phyloP scores from a whole-genome alignment of 129 eudicot species.

The Gnaphalium uliginosum region DNA sequence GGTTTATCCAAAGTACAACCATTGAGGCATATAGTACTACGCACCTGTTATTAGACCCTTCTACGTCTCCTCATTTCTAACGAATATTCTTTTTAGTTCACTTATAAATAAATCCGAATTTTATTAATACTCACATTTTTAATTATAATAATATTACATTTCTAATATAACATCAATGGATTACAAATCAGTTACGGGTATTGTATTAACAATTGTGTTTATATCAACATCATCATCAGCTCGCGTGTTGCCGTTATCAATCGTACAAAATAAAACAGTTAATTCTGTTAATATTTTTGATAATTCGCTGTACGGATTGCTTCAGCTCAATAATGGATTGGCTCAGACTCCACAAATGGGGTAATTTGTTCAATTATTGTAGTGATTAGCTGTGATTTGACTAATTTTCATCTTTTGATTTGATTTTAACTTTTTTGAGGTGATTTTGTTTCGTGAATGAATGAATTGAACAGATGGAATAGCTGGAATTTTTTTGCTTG shows the following conservation, averaged over 20 bases:
- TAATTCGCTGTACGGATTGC: conserved; percentile 60
- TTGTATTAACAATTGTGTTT: conserved; percentile 29
- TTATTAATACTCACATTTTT: not conserved
- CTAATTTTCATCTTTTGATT: conserved; percentile 10
- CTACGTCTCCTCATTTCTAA: not conserved
- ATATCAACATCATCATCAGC: conserved; percentile 25
- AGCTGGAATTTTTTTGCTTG: conserved; percentile 98
- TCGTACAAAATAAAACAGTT: not conserved
- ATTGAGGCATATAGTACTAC: too few species aligned
- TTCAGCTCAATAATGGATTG: conserved; percentile 75
- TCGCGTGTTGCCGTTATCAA: conserved; percentile 34
- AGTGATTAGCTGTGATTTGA: not conserved
- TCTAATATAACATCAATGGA: conserved; percentile 1
- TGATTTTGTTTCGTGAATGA: conserved; percentile 8
- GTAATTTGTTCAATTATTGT: conserved; percentile 30
- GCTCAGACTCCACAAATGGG: conserved; percentile 96
- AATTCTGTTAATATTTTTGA: conserved; percentile 50
- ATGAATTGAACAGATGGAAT: conserved; percentile 72
- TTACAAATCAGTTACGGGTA: not conserved
- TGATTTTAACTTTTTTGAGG: not conserved
- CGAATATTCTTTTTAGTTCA: not conserved
- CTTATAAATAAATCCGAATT: not conserved
- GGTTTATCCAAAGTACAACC: too few species aligned
- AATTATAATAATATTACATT: not conserved
- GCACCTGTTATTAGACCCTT: not conserved